A percentile compares a stretch with the other conserved stretches of the same genome.
phyloP scores from a whole-genome alignment of 306 rosid genomes.

The Corylus americana region DNA sequence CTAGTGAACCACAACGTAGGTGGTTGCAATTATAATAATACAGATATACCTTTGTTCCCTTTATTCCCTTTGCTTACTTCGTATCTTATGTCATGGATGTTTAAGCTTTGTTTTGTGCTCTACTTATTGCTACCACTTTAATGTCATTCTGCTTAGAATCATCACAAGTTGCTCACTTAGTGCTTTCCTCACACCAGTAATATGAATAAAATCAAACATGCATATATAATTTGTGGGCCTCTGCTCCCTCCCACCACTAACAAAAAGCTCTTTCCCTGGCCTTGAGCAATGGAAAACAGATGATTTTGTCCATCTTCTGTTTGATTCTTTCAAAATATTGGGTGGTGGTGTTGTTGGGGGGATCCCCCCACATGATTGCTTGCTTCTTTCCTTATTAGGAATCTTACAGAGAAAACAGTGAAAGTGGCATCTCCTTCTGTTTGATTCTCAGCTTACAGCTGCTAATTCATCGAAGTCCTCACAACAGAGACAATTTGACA shows the following conservation, averaged over 20 bases:
- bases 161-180: constrained; percentile 14
- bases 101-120: constrained; percentile 32
- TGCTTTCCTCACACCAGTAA: constrained; percentile 44
- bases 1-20: neutral
- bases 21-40: too few species aligned
- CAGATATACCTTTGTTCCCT: too few species aligned
- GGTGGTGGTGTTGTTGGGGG: constrained; percentile 29
- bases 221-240: constrained; percentile 36
- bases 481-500: constrained; percentile 35
- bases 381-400: constrained; percentile 36
- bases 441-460: constrained; percentile 27
- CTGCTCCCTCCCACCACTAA: constrained; percentile 37
- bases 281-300: constrained; percentile 23
- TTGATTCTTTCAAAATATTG: constrained; percentile 36
- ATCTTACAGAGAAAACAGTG: constrained; percentile 22
- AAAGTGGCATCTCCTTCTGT: constrained; percentile 18
- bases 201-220: constrained; percentile 11
- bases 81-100: neutral
- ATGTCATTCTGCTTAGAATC: constrained; percentile 35
- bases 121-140: constrained; percentile 35
- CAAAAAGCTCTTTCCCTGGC: constrained; percentile 28
- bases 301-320: constrained; percentile 36
- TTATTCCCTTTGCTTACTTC: too few species aligned
- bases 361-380: constrained; percentile 34
- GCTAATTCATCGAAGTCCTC: constrained; percentile 28